Conservation (phyloP, 306 rosid genomes). For the Trichosanthes truncata region DNA sequence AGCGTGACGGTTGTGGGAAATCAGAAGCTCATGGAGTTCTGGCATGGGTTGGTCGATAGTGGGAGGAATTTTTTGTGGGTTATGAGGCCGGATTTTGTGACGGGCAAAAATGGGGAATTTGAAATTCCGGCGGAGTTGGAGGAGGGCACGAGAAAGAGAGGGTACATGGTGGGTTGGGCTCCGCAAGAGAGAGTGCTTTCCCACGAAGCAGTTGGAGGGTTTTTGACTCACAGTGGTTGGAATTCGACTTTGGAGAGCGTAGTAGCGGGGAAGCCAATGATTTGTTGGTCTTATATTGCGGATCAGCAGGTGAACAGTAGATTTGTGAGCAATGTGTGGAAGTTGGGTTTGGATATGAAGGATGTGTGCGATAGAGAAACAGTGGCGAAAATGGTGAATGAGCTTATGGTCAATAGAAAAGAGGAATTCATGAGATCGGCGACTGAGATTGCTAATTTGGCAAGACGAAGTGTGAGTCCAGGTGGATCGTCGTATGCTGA, state of each 20-base stretch:
- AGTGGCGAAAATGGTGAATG: constrained; percentile 15
- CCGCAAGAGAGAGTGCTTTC: constrained; percentile 25
- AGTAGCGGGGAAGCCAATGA: constrained; percentile 23
- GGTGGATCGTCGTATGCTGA: not conserved
- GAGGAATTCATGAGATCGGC: constrained; percentile 17
- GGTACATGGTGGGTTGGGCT: constrained; percentile 27
- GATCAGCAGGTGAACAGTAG: constrained; percentile 25
- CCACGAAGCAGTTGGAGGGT: constrained; percentile 28
- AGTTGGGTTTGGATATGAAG: constrained; percentile 19
- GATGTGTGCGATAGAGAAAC: constrained; percentile 2
- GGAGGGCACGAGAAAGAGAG: constrained; percentile 18
- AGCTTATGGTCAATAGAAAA: constrained; percentile 13
- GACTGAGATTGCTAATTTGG: constrained; percentile 11
- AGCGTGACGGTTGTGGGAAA: not conserved
- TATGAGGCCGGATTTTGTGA: not conserved
- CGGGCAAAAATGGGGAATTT: not conserved
- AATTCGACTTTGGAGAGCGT: constrained; percentile 31
- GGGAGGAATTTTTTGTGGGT: constrained; percentile 2
- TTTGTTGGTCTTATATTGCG: constrained; percentile 13
- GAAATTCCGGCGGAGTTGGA: constrained; percentile 8
- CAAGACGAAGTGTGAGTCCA: constrained; percentile 5
- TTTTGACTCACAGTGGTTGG: constrained; percentile 30
- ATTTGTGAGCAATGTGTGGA: constrained; percentile 26
- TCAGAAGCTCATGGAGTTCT: constrained; percentile 11
- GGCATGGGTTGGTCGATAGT: constrained; percentile 13